A percentile compares a stretch with the other conserved stretches of the same genome.
These are phyloP conservation scores for Priceomyces melissophilus DNA, from an alignment of 805 yeast species.

Conservation along the genomic window DNA sequence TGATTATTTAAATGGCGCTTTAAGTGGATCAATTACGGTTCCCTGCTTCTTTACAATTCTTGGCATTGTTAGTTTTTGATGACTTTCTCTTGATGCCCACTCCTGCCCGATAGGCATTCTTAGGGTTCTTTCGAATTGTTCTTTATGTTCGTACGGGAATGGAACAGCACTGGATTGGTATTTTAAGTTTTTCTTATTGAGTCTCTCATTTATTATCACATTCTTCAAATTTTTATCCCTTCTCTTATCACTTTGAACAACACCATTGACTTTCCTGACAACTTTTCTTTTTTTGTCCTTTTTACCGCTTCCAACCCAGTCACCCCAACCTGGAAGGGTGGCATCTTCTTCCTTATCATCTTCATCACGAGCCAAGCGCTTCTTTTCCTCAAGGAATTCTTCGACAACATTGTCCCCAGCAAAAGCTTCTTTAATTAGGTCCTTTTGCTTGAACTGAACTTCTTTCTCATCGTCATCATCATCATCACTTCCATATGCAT, in stretches of 20 bases:
- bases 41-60: conserved; percentile 84
- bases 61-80: conserved; percentile 87
- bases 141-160: conserved; percentile 88
- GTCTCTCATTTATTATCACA: conserved; percentile 86
- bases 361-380: conserved; percentile 62
- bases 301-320: conserved; percentile 76
- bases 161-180: conserved; percentile 91
- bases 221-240: conserved; percentile 70
- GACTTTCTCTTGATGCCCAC: conserved; percentile 87
- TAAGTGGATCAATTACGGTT: conserved; percentile 84
- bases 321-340: conserved; percentile 97
- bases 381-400: conserved; percentile 78
- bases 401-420: conserved; percentile 94
- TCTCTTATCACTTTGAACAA: conserved; percentile 67
- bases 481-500: conserved; percentile 38
- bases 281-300: conserved; percentile 53
- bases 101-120: conserved; percentile 97
- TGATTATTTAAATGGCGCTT: conserved; percentile 67
- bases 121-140: conserved; percentile 90
- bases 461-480: conserved; percentile 36
- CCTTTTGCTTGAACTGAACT: conserved; percentile 66
- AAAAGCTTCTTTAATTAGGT: conserved; percentile 85
- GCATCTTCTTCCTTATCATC: conserved; percentile 84
- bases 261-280: conserved; percentile 72
- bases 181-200: conserved; percentile 78